Percentiles rank a stretch among this genome's conserved stretches.
Evolutionary conservation across 805 yeast genomes (phyloP).

Genomic region (Suhomyces sp.): DNA sequence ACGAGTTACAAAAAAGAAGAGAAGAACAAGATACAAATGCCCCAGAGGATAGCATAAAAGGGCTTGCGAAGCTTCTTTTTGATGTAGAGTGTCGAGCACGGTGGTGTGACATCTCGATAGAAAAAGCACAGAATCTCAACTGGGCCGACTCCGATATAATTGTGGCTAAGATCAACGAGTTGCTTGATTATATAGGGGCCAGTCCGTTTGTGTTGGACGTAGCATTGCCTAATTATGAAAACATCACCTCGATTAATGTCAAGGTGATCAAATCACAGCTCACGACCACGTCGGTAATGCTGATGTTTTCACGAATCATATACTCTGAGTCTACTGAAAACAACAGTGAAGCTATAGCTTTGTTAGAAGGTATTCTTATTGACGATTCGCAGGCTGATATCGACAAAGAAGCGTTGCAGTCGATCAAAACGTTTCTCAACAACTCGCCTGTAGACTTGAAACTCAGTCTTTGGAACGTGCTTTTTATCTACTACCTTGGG

Average conservation of each 20-base stretch:
- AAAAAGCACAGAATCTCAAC: slow-evolving; percentile 25
- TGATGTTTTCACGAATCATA: slow-evolving; percentile 57
- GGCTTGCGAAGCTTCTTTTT: neutral
- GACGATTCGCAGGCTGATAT: slow-evolving; percentile 1
- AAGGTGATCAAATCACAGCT: slow-evolving; percentile 56
- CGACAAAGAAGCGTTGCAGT: slow-evolving; percentile 26
- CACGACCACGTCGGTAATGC: slow-evolving; percentile 68
- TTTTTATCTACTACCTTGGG: slow-evolving; percentile 53
- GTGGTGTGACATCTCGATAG: slow-evolving; percentile 35
- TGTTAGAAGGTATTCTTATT: slow-evolving; percentile 48
- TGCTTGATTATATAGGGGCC: slow-evolving; percentile 10
- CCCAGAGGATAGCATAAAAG: neutral
- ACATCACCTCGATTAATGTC: slow-evolving; percentile 54
- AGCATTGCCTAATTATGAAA: slow-evolving; percentile 53
- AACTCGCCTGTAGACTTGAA: slow-evolving; percentile 64
- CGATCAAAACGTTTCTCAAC: slow-evolving; percentile 60
- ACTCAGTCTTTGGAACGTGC: slow-evolving; percentile 70
- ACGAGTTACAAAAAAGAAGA: neutral
- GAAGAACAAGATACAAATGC: neutral
- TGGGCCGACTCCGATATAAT: slow-evolving; percentile 31
- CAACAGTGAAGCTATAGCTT: slow-evolving; percentile 30
- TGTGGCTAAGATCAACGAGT: slow-evolving; percentile 18
- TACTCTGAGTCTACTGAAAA: slow-evolving; percentile 27
- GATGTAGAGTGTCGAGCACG: slow-evolving; percentile 17
- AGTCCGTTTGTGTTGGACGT: slow-evolving; percentile 24